These are phyloP conservation scores for Termitomyces sp. DNA, from an alignment of 768 basidiomycete genomes.

Conservation along the genomic window DNA sequence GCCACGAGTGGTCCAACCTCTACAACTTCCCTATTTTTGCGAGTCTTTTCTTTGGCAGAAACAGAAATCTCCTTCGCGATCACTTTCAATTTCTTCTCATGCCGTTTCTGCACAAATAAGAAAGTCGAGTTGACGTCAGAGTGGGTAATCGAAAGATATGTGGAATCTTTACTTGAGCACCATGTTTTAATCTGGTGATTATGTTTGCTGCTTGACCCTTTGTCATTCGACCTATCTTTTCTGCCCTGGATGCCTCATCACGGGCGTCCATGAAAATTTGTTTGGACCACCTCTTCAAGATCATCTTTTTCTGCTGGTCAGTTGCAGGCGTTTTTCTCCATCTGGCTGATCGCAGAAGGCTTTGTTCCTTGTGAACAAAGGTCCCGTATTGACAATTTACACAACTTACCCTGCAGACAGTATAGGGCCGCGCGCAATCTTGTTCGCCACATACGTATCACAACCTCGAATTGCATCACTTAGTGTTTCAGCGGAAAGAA, in stretches of 20 bases:
- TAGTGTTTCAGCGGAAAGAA: constrained; percentile 55
- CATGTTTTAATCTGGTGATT: constrained; percentile 74
- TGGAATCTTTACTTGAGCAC: constrained; percentile 52
- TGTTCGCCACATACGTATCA: constrained; percentile 61
- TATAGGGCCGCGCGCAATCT: constrained; percentile 49
- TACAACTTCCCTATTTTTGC: constrained; percentile 53
- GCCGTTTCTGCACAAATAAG: constrained; percentile 41
- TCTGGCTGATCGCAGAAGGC: constrained; percentile 58
- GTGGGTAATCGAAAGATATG: neutral
- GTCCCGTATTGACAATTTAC: neutral
- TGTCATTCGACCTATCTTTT: constrained; percentile 45
- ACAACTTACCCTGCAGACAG: constrained; percentile 42
- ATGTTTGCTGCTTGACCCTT: constrained; percentile 82
- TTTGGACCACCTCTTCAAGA: constrained; percentile 50
- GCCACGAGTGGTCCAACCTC: constrained; percentile 52
- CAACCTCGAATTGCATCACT: constrained; percentile 61
- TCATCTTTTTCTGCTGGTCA: constrained; percentile 52
- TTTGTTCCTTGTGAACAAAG: constrained; percentile 20
- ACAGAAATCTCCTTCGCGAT: constrained; percentile 30
- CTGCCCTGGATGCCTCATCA: constrained; percentile 19
- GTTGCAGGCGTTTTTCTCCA: constrained; percentile 69
- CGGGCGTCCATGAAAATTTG: constrained; percentile 17
- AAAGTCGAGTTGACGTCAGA: neutral
- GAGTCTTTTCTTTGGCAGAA: constrained; percentile 45
- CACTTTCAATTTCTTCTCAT: constrained; percentile 49